These are phyloP conservation scores for Puya raimondii DNA, from an alignment of 176 grass and related monocot species.

Conservation along the genomic window DNA sequence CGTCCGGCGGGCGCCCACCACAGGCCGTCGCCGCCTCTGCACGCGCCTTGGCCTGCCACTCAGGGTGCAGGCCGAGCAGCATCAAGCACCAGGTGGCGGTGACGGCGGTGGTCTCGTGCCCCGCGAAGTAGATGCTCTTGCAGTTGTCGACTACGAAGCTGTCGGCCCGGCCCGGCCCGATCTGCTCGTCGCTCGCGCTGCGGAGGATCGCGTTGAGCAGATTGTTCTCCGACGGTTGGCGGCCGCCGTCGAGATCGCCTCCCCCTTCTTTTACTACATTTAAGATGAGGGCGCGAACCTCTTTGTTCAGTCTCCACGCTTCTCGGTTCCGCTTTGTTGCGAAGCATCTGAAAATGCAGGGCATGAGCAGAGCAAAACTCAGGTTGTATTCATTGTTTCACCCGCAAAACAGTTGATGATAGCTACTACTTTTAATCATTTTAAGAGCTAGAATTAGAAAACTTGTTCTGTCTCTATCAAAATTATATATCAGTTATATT, in stretches of 20 bases:
- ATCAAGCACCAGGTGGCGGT: constrained; percentile 82
- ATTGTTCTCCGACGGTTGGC: constrained; percentile 30
- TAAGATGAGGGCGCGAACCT: constrained; percentile 63
- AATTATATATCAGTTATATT: too few species aligned
- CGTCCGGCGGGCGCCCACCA: constrained; percentile 24
- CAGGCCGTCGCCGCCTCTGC: constrained; percentile 46
- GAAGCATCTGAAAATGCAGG: constrained; percentile 32
- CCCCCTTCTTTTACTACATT: constrained; percentile 50
- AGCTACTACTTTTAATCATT: too few species aligned
- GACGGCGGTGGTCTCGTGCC: constrained; percentile 82
- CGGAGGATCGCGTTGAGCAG: constrained; percentile 61
- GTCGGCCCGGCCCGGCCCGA: constrained; percentile 34
- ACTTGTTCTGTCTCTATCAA: too few species aligned
- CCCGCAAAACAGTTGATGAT: too few species aligned
- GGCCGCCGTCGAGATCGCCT: constrained; percentile 4
- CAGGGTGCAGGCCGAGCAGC: constrained; percentile 78
- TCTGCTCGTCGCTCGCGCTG: constrained; percentile 39
- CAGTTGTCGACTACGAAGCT: constrained; percentile 95
- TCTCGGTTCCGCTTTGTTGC: constrained; percentile 47
- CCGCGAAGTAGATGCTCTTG: constrained; percentile 98
- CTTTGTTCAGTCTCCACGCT: constrained; percentile 68
- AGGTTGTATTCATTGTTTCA: not conserved
- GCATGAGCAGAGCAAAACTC: not conserved
- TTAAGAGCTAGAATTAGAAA: too few species aligned
- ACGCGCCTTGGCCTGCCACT: constrained; percentile 72